Evolutionary conservation across 139 green algal species (phyloP).

Genomic region (Chlamydomonas eustigma): DNA sequence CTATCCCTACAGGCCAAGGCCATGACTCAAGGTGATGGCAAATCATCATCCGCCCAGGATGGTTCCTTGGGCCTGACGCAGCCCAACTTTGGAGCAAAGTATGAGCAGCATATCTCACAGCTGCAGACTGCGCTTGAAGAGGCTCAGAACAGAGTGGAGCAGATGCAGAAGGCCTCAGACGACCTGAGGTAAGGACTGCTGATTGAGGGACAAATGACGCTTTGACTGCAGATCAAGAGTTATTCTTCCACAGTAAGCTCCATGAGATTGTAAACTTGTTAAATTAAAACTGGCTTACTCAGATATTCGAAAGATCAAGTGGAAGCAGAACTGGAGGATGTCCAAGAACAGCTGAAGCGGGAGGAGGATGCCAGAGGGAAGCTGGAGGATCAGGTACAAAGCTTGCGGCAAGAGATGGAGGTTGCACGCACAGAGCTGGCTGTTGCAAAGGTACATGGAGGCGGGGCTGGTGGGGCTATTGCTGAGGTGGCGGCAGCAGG

Average conservation of each 20-base stretch:
- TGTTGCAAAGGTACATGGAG: constrained; percentile 9
- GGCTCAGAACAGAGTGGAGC: background rate
- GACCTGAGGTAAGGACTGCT: background rate
- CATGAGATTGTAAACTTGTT: too few species aligned
- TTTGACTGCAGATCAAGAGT: too few species aligned
- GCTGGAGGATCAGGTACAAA: constrained; percentile 26
- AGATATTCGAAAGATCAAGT: constrained; percentile 48
- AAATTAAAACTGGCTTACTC: background rate
- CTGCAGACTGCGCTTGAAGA: constrained; percentile 79
- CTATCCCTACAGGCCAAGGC: constrained; percentile 17
- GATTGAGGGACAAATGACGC: too few species aligned
- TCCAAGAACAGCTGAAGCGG: constrained; percentile 41
- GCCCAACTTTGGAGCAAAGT: constrained; percentile 78
- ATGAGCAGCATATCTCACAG: constrained; percentile 77
- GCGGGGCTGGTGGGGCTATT: background rate
- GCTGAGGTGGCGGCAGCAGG: background rate
- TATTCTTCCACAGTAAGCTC: too few species aligned
- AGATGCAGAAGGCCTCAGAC: background rate
- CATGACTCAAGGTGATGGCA: constrained; percentile 12
- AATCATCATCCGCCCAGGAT: background rate
- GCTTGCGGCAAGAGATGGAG: constrained; percentile 54
- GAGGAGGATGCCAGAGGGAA: constrained; percentile 54
- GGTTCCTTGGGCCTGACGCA: constrained; percentile 32
- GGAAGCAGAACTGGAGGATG: constrained; percentile 42
- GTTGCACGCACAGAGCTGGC: constrained; percentile 31